Evolutionary conservation across 164 flowering plant species (phyloP).

Genomic region (Umbellularia californica): DNA sequence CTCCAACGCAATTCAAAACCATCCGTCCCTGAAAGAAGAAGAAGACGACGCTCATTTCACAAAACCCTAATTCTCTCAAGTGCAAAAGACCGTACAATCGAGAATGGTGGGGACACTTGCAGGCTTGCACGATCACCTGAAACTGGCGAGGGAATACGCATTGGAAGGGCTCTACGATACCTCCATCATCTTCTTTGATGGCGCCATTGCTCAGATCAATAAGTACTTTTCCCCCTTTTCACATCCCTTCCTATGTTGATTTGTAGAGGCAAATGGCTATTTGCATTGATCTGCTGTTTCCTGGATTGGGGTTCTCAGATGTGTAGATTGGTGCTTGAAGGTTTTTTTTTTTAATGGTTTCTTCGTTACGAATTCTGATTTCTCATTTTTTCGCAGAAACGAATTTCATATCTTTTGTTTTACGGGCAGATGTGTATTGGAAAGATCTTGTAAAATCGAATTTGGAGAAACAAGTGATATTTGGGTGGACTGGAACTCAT

Average conservation of each 20-base stretch:
- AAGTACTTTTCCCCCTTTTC: slow-evolving; percentile 37
- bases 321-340: neutral
- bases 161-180: slow-evolving; percentile 93
- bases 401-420: too few species aligned
- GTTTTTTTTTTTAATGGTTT: too few species aligned
- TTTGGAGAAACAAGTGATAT: neutral
- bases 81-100: slow-evolving; percentile 8
- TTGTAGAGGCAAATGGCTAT: neutral
- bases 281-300: neutral
- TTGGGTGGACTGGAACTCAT: neutral
- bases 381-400: too few species aligned
- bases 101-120: slow-evolving; percentile 57
- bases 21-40: too few species aligned
- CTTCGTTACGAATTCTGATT: neutral
- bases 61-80: too few species aligned
- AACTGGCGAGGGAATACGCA: slow-evolving; percentile 90
- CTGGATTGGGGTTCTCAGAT: neutral
- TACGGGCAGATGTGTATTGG: too few species aligned
- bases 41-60: too few species aligned
- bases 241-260: neutral
- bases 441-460: neutral
- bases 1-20: too few species aligned
- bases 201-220: slow-evolving; percentile 98
- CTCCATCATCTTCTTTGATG: slow-evolving; percentile 94
- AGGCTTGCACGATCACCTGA: slow-evolving; percentile 89